Evolutionary conservation across 495 filamentous ascomycete species (phyloP).

Genomic region (Penicillium ochrochloron): DNA sequence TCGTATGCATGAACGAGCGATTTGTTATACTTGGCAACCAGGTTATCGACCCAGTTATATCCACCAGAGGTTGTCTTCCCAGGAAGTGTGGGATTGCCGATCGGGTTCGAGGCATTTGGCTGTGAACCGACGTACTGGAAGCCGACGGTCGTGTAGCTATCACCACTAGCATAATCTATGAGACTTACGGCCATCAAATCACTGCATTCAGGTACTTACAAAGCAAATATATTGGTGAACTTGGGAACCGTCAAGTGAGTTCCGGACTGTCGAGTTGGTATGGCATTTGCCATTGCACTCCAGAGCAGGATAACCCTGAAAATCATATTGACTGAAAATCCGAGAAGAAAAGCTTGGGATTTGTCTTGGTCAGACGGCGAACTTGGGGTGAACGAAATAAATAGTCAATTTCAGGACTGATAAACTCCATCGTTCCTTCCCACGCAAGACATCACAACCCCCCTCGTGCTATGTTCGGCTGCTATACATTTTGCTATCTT

Average conservation of each 20-base stretch:
- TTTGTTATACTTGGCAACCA: neutral
- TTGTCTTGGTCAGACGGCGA: no score
- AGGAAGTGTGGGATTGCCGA: neutral
- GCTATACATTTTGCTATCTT: neutral
- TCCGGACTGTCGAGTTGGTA: neutral
- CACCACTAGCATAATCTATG: neutral
- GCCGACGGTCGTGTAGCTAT: neutral
- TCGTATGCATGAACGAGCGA: neutral
- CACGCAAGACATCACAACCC: neutral
- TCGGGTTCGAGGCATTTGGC: slow-evolving; percentile 3
- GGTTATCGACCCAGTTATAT: neutral
- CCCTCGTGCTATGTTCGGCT: neutral
- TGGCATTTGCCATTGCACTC: neutral
- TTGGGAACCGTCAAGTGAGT: neutral
- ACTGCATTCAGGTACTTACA: neutral
- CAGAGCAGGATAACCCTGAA: neutral
- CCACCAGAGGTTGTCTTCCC: neutral
- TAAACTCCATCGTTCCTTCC: neutral
- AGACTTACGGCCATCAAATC: neutral
- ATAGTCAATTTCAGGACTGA: neutral
- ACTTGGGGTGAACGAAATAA: neutral
- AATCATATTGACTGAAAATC: neutral
- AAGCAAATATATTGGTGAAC: neutral
- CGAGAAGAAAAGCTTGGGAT: neutral
- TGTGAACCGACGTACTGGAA: neutral